Evolutionary conservation across 2,329 filamentous ascomycete genomes (phyloP).

Genomic region (Lasiodiplodia sp.): DNA sequence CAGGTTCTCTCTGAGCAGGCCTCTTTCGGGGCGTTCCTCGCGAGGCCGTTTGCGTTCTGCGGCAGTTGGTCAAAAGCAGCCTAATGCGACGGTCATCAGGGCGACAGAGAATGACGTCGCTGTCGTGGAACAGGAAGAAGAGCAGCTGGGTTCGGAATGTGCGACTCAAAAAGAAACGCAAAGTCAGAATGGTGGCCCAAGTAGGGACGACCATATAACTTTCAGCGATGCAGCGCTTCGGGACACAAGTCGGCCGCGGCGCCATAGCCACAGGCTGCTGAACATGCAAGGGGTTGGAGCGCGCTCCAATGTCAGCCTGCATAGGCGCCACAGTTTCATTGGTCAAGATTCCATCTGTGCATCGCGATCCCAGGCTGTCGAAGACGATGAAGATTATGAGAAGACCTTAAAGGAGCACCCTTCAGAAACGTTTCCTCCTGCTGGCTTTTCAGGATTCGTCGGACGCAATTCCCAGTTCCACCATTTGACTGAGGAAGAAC

Average conservation of each 20-base stretch:
- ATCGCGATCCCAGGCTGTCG: conserved; percentile 5
- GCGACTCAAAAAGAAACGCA: not conserved
- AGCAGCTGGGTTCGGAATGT: not conserved
- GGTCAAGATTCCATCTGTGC: conserved; percentile 5
- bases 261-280: conserved; percentile 37
- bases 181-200: not conserved
- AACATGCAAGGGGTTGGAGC: conserved; percentile 47
- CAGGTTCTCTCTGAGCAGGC: conserved; percentile 20
- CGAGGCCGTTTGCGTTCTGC: not conserved
- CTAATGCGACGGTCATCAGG: not conserved
- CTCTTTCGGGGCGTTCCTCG: conserved; percentile 34
- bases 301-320: conserved; percentile 39
- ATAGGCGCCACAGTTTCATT: conserved; percentile 27
- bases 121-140: not conserved
- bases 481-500: conserved; percentile 60
- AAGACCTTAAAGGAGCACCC: conserved; percentile 17
- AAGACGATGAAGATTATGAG: not conserved
- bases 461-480: conserved; percentile 63
- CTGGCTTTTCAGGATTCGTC: conserved; percentile 42
- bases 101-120: not conserved
- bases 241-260: conserved; percentile 27
- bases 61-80: not conserved
- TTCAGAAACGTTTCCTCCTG: conserved; percentile 33
- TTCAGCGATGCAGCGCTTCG: conserved; percentile 40
- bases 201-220: conserved; percentile 37